phyloP scores from a whole-genome alignment of 352 stramenopile genomes.

The Phytopythium kandeliae region DNA sequence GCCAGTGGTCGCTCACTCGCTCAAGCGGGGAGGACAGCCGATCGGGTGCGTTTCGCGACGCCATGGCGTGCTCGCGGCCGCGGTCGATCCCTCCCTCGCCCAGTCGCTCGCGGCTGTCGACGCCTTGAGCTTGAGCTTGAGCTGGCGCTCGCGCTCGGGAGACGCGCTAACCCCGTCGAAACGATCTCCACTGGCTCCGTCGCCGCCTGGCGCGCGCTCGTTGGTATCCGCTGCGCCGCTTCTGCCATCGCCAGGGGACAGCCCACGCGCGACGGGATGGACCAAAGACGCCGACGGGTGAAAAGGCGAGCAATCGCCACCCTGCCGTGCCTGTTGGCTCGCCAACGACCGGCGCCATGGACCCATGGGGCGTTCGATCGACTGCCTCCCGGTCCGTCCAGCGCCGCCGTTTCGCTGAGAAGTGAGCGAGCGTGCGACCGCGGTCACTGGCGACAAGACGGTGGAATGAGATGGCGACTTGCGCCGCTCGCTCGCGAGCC shows the following conservation, averaged over 20 bases:
- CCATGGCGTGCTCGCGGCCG: neutral
- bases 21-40: neutral
- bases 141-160: too few relatives aligned
- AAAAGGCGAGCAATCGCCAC: neutral
- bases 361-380: neutral
- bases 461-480: conserved; percentile 2
- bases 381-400: neutral
- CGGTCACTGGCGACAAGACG: neutral
- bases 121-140: too few relatives aligned
- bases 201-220: too few relatives aligned
- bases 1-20: too few relatives aligned
- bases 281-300: too few relatives aligned
- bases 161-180: neutral
- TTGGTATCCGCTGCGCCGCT: too few relatives aligned
- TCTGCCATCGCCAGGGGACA: too few relatives aligned
- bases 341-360: neutral
- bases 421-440: conserved; percentile 1
- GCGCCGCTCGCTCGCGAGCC: neutral
- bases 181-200: neutral
- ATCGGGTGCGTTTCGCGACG: neutral
- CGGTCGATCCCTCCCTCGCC: neutral
- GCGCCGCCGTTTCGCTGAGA: conserved; percentile 1
- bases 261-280: too few relatives aligned
- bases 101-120: neutral
- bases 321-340: neutral